Evolutionary conservation across 805 yeast genomes (phyloP).

Genomic region (Wickerhamiella dianesei): DNA sequence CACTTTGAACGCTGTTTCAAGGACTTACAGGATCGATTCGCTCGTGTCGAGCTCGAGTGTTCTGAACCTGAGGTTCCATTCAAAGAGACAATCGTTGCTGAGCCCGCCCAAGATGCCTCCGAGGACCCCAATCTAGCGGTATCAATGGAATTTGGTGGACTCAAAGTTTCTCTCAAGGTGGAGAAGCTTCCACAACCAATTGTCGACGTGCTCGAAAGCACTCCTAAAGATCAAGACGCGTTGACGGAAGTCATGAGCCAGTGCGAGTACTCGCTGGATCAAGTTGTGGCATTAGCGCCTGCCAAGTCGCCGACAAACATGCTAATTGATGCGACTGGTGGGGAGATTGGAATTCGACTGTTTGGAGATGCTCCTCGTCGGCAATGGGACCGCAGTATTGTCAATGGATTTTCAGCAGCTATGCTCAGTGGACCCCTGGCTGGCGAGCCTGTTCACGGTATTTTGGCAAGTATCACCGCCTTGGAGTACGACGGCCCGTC

Average conservation of each 20-base stretch:
- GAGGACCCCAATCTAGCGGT: constrained; percentile 17
- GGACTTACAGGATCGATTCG: constrained; percentile 73
- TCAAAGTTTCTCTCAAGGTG: constrained; percentile 7
- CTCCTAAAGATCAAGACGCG: constrained; percentile 11
- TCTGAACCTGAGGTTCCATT: constrained; percentile 93
- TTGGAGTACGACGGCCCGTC: constrained; percentile 20
- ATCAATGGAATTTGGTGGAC: constrained; percentile 34
- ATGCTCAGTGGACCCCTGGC: constrained; percentile 77
- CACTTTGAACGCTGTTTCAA: constrained; percentile 90
- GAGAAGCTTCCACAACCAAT: constrained; percentile 4
- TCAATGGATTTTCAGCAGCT: constrained; percentile 78
- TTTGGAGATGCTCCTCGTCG: constrained; percentile 16
- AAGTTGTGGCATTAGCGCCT: background rate
- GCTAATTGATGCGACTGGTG: constrained; percentile 39
- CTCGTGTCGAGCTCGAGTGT: constrained; percentile 71
- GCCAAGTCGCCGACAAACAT: constrained; percentile 32
- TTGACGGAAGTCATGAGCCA: constrained; percentile 28
- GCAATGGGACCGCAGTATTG: constrained; percentile 32
- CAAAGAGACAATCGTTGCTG: constrained; percentile 60
- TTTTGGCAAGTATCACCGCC: constrained; percentile 22
- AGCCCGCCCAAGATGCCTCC: constrained; percentile 31
- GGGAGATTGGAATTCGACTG: constrained; percentile 5
- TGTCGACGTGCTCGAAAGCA: constrained; percentile 17
- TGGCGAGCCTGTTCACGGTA: constrained; percentile 77
- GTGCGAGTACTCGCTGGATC: constrained; percentile 30